Conservation (phyloP, 1,284 basidiomycete species). For the Papiliotrema fonsecae region DNA sequence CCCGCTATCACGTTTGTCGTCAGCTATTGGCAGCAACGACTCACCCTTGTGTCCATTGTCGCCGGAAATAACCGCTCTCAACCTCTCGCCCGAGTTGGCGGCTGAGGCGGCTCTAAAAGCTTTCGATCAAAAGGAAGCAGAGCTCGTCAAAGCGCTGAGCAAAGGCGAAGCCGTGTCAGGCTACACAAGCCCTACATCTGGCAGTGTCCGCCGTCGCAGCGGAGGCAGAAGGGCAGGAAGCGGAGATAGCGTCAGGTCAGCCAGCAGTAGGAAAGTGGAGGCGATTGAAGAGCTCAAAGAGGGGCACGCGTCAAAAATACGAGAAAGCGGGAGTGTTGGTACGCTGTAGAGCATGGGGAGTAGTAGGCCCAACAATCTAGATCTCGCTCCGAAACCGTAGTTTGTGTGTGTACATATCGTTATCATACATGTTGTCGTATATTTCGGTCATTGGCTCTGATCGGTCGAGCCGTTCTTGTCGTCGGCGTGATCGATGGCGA, state of each 20-base stretch:
- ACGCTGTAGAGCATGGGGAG: slow-evolving; percentile 25
- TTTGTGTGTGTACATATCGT: neutral
- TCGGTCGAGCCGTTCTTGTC: too few species aligned
- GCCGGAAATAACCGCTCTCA: neutral
- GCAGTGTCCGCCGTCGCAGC: neutral
- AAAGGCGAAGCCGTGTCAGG: slow-evolving; percentile 20
- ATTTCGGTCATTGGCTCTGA: too few species aligned
- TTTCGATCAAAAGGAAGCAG: slow-evolving; percentile 31
- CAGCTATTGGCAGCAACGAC: slow-evolving; percentile 11
- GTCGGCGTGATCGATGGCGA: neutral
- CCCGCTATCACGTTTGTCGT: slow-evolving; percentile 23
- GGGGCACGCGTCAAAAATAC: slow-evolving; percentile 7
- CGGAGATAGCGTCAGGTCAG: neutral
- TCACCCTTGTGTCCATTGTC: slow-evolving; percentile 6
- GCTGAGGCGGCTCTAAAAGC: slow-evolving; percentile 23
- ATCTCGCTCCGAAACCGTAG: slow-evolving; percentile 5
- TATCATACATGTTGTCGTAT: slow-evolving; percentile 1
- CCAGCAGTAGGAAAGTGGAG: neutral
- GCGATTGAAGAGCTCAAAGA: neutral
- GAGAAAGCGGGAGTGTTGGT: slow-evolving; percentile 23
- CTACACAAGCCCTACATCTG: slow-evolving; percentile 21
- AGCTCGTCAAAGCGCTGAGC: slow-evolving; percentile 22
- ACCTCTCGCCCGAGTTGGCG: slow-evolving; percentile 7
- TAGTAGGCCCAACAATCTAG: slow-evolving; percentile 18
- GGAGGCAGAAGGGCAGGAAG: neutral